Percentiles rank a stretch among this genome's conserved stretches.
Conservation (phyloP, 2,329 filamentous ascomycete species). For the Trichothecium sympodiale region DNA sequence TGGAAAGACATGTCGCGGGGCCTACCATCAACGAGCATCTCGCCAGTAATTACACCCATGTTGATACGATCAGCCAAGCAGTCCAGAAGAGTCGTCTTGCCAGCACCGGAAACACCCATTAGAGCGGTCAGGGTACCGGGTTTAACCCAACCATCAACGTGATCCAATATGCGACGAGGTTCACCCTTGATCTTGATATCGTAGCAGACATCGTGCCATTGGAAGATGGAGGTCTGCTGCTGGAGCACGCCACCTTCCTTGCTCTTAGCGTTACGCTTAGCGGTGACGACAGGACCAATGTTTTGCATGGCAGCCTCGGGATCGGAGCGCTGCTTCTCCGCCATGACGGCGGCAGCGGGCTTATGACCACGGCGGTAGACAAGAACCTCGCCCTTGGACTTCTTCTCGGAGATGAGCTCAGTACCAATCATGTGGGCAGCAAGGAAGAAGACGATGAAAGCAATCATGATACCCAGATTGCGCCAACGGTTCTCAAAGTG, state of each 20-base stretch:
- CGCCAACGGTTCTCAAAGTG: conserved; percentile 51
- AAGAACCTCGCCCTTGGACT: conserved; percentile 67
- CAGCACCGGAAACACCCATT: conserved; percentile 35
- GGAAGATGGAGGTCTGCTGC: conserved; percentile 44
- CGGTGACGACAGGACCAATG: conserved; percentile 31
- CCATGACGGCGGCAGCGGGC: conserved; percentile 43
- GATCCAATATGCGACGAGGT: conserved; percentile 50
- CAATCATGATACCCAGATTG: conserved; percentile 60
- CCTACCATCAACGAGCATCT: conserved; percentile 55
- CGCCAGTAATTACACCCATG: conserved; percentile 55
- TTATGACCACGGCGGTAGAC: conserved; percentile 63
- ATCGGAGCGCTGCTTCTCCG: conserved; percentile 53
- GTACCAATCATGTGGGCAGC: conserved; percentile 51
- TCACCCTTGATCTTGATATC: conserved; percentile 59
- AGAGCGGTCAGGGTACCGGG: conserved; percentile 59
- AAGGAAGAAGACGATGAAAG: conserved; percentile 52
- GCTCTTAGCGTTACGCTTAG: conserved; percentile 5
- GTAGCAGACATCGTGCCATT: conserved; percentile 61
- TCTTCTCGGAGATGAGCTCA: conserved; percentile 54
- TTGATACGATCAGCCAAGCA: conserved; percentile 55
- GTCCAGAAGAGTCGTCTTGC: conserved; percentile 52
- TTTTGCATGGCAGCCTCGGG: conserved; percentile 38
- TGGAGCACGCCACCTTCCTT: conserved; percentile 14
- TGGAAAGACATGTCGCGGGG: conserved; percentile 55
- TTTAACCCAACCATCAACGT: conserved; percentile 63